Conservation (phyloP, 768 basidiomycete species). For the Macrolepiota fuliginosa region DNA sequence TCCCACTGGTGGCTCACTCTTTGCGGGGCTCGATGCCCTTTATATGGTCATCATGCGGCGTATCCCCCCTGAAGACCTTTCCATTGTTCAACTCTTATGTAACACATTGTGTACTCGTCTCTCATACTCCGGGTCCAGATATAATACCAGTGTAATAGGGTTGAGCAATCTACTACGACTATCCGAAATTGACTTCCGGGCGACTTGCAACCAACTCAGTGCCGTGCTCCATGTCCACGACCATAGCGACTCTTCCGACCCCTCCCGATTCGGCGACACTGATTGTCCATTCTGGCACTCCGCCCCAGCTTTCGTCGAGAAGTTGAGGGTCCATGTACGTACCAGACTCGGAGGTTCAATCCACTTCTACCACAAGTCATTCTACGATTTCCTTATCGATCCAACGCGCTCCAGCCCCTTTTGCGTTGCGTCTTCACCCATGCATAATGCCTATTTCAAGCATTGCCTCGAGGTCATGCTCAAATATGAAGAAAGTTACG, state of each 20-base stretch:
- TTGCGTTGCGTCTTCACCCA: background rate
- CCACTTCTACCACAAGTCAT: background rate
- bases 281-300: background rate
- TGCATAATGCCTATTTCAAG: background rate
- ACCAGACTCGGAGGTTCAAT: background rate
- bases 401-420: background rate
- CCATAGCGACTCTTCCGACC: too few species aligned
- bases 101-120: background rate
- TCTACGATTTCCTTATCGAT: background rate
- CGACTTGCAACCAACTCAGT: too few species aligned
- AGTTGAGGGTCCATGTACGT: too few species aligned
- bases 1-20: background rate
- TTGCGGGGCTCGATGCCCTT: constrained; percentile 14
- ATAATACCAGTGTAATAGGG: background rate
- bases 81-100: background rate
- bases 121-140: background rate
- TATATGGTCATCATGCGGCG: constrained; percentile 12
- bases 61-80: constrained; percentile 24
- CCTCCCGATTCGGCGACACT: too few species aligned
- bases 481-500: background rate
- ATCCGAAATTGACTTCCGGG: too few species aligned
- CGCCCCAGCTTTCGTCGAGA: too few species aligned
- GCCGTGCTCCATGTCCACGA: too few species aligned
- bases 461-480: background rate
- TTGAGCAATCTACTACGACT: too few species aligned